phyloP scores from a whole-genome alignment of 192 early-diverging fungal species.

The Podila verticillata region DNA sequence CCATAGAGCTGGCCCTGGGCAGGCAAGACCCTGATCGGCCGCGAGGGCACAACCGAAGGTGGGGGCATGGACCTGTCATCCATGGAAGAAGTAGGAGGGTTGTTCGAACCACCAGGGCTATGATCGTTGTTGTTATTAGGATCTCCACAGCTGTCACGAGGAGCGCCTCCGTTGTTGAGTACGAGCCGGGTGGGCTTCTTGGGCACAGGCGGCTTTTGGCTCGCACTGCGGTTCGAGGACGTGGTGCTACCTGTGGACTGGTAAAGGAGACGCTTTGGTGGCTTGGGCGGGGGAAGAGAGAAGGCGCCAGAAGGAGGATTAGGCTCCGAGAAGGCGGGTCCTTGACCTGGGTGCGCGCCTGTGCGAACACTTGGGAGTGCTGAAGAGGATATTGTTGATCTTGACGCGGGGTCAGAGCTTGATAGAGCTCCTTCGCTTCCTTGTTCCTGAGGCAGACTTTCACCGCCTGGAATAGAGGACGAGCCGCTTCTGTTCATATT shows the following conservation, averaged over 20 bases:
- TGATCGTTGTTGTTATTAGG: background rate
- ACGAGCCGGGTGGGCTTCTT: constrained; percentile 29
- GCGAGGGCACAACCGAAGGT: background rate
- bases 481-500: background rate
- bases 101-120: too few species aligned
- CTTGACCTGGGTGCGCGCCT: background rate
- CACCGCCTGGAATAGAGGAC: background rate
- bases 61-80: background rate
- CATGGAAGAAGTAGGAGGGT: too few species aligned
- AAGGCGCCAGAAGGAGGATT: too few species aligned
- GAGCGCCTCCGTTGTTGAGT: background rate
- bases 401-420: too few species aligned
- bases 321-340: too few species aligned
- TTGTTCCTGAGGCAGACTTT: background rate
- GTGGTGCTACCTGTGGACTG: constrained; percentile 43
- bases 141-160: background rate
- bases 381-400: background rate
- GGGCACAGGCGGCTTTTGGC: constrained; percentile 26
- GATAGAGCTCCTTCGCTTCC: too few species aligned
- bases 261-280: constrained; percentile 23
- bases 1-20: constrained; percentile 35
- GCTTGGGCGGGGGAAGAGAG: constrained; percentile 24
- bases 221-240: constrained; percentile 24
- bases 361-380: background rate
- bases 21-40: constrained; percentile 8